Evolutionary conservation across 2,329 filamentous ascomycete species (phyloP).

Genomic region (Fusarium sp.): DNA sequence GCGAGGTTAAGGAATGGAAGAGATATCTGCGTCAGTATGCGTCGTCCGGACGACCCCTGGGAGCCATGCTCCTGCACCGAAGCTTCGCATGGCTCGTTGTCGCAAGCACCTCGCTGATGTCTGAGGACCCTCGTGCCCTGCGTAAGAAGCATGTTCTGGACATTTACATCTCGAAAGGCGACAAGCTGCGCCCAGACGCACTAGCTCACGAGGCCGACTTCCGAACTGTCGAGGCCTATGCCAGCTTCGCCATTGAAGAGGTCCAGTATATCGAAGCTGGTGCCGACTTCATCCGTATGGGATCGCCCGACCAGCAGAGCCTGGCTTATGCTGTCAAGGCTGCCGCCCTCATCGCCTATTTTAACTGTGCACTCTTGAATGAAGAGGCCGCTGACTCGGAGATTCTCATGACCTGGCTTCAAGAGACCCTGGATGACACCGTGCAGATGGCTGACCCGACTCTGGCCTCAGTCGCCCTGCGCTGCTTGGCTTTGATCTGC

Average conservation of each 20-base stretch:
- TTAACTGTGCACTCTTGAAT: slow-evolving; percentile 87
- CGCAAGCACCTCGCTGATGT: slow-evolving; percentile 79
- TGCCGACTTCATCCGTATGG: slow-evolving; percentile 85
- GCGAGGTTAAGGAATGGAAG: slow-evolving; percentile 85
- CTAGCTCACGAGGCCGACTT: slow-evolving; percentile 64
- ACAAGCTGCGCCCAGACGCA: slow-evolving; percentile 53
- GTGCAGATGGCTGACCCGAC: slow-evolving; percentile 84
- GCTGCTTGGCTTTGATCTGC: slow-evolving; percentile 84
- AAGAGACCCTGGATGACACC: slow-evolving; percentile 82
- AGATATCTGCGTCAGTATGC: slow-evolving; percentile 87
- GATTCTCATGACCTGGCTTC: slow-evolving; percentile 84
- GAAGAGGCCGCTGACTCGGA: slow-evolving; percentile 85
- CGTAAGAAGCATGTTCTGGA: slow-evolving; percentile 77
- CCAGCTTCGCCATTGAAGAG: slow-evolving; percentile 81
- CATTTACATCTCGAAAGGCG: slow-evolving; percentile 72
- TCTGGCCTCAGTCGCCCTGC: slow-evolving; percentile 82
- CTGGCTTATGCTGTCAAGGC: slow-evolving; percentile 89
- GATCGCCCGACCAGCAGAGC: slow-evolving; percentile 86
- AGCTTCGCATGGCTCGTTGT: slow-evolving; percentile 89
- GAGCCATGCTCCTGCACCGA: slow-evolving; percentile 90
- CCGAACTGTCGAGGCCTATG: slow-evolving; percentile 71
- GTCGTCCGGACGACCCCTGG: slow-evolving; percentile 81
- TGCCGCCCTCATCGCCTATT: slow-evolving; percentile 81
- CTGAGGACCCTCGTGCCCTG: slow-evolving; percentile 71
- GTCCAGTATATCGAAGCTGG: slow-evolving; percentile 89